Conservation (phyloP, 2,329 filamentous ascomycete species). For the Alternaria consortialis region DNA sequence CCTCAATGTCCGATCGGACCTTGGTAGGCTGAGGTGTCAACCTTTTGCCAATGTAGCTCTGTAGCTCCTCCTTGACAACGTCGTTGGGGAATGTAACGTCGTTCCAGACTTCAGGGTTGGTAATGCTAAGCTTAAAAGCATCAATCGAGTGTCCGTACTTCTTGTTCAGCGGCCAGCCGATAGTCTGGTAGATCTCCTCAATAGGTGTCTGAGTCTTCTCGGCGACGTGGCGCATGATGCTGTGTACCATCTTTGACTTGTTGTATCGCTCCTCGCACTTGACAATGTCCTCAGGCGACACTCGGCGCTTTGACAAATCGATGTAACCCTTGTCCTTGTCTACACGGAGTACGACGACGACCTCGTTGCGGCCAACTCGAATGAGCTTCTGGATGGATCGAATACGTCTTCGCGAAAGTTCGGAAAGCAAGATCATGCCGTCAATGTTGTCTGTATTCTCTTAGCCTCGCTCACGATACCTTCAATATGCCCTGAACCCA, state of each 20-base stretch:
- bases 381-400: slow-evolving; percentile 99
- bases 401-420: slow-evolving; percentile 97
- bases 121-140: slow-evolving; percentile 99
- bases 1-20: slow-evolving; percentile 93
- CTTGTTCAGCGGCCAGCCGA: slow-evolving; percentile 97
- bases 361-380: slow-evolving; percentile 95
- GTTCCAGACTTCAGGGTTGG: slow-evolving; percentile 95
- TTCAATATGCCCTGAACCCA: slow-evolving; percentile 17
- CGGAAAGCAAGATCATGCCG: slow-evolving; percentile 98
- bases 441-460: slow-evolving; percentile 83
- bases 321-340: slow-evolving; percentile 99
- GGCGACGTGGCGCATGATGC: slow-evolving; percentile 97
- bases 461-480: slow-evolving; percentile 11
- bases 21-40: slow-evolving; percentile 98
- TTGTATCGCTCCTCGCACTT: slow-evolving; percentile 99
- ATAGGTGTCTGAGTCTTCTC: slow-evolving; percentile 97
- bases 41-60: slow-evolving; percentile 95
- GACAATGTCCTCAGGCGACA: slow-evolving; percentile 95
- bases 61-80: slow-evolving; percentile 85
- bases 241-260: slow-evolving; percentile 99
- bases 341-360: slow-evolving; percentile 96
- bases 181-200: slow-evolving; percentile 90
- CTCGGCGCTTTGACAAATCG: slow-evolving; percentile 97
- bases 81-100: slow-evolving; percentile 90
- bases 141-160: slow-evolving; percentile 97